Conservation (phyloP, 2,329 filamentous ascomycete genomes). For the Ceratocystis papillata region DNA sequence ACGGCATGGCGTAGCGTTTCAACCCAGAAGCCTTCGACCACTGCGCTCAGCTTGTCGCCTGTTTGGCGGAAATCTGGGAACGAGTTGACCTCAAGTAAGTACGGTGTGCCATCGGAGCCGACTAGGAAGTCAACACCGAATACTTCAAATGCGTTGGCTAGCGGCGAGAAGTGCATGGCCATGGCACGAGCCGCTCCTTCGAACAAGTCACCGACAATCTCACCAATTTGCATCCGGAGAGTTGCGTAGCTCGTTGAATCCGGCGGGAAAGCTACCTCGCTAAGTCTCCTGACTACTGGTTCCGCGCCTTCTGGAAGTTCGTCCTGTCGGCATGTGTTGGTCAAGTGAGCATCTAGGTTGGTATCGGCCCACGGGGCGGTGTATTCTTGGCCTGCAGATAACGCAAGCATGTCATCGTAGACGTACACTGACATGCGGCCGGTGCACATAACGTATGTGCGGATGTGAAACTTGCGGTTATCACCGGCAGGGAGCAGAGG, state of each 20-base stretch:
- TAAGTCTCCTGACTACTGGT: conserved; percentile 64
- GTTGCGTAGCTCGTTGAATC: conserved; percentile 48
- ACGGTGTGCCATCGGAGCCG: conserved; percentile 52
- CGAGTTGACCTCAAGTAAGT: conserved; percentile 84
- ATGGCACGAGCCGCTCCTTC: conserved; percentile 75
- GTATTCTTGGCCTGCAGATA: conserved; percentile 75
- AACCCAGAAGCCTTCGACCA: conserved; percentile 69
- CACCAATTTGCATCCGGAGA: conserved; percentile 66
- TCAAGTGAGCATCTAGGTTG: conserved; percentile 65
- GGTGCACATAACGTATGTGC: conserved; percentile 76
- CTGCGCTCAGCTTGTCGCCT: conserved; percentile 55
- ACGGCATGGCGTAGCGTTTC: conserved; percentile 60
- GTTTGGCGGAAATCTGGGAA: conserved; percentile 96
- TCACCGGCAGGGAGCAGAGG: conserved; percentile 62
- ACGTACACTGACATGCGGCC: conserved; percentile 74
- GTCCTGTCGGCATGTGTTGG: conserved; percentile 86
- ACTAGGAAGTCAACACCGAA: conserved; percentile 89
- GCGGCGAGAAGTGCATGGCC: conserved; percentile 81
- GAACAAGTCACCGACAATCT: conserved; percentile 65
- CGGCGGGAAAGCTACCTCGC: conserved; percentile 47
- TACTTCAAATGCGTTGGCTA: conserved; percentile 81
- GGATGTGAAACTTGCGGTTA: conserved; percentile 82
- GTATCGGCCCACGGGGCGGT: conserved; percentile 46
- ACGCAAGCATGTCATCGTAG: conserved; percentile 80
- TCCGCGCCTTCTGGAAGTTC: conserved; percentile 35